Percentiles rank a stretch among this genome's conserved stretches.
These are phyloP conservation scores for Scedosporium apiospermum DNA, from an alignment of 2,329 filamentous ascomycete species.

Conservation along the genomic window DNA sequence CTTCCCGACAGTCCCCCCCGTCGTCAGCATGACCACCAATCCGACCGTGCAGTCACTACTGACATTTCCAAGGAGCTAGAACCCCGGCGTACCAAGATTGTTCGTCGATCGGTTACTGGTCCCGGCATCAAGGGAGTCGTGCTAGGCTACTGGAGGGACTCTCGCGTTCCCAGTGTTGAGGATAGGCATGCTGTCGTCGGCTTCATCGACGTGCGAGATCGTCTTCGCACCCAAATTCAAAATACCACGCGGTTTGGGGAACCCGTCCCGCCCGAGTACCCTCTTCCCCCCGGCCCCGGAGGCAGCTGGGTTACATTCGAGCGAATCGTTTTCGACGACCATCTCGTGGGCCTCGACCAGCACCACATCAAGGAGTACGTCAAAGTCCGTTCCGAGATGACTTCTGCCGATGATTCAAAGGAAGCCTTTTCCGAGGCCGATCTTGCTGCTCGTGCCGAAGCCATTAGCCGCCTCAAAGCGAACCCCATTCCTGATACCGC, in stretches of 20 bases:
- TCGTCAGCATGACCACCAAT: neutral
- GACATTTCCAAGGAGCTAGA: slow-evolving; percentile 4
- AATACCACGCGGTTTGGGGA: slow-evolving; percentile 37
- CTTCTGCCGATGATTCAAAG: slow-evolving; percentile 22
- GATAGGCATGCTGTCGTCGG: slow-evolving; percentile 51
- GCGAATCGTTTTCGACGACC: slow-evolving; percentile 46
- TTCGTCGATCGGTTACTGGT: neutral
- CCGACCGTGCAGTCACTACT: neutral
- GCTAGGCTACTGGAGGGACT: slow-evolving; percentile 53
- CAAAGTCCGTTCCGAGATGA: slow-evolving; percentile 35
- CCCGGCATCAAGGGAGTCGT: slow-evolving; percentile 33
- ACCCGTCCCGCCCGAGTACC: slow-evolving; percentile 32
- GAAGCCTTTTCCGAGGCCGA: slow-evolving; percentile 29
- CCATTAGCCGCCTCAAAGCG: slow-evolving; percentile 30
- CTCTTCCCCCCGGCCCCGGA: slow-evolving; percentile 47
- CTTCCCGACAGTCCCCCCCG: neutral
- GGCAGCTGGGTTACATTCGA: slow-evolving; percentile 58
- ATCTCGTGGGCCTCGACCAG: slow-evolving; percentile 45
- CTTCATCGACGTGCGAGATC: slow-evolving; percentile 52
- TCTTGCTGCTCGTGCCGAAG: slow-evolving; percentile 34
- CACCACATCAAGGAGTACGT: slow-evolving; percentile 54
- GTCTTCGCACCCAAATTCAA: slow-evolving; percentile 50
- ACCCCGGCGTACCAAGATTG: slow-evolving; percentile 9
- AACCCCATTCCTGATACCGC: slow-evolving; percentile 34
- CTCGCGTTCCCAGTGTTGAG: slow-evolving; percentile 33